These are phyloP conservation scores for Diplodia seriata DNA, from an alignment of 2,329 filamentous ascomycete species.

Conservation along the genomic window DNA sequence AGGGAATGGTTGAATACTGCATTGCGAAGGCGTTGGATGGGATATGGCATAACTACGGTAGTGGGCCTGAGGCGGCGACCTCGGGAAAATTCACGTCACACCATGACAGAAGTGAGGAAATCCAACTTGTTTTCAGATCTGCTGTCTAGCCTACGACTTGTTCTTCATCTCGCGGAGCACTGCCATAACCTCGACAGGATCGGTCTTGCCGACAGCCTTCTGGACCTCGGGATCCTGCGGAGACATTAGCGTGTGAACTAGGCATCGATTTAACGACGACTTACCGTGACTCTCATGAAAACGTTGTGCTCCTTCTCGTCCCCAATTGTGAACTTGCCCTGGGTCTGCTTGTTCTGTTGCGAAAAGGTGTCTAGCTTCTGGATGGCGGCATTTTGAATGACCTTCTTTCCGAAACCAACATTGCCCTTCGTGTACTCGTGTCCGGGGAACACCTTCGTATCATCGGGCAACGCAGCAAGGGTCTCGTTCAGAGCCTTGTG, in stretches of 20 bases:
- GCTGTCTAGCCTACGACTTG: conserved; percentile 30
- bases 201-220: conserved; percentile 79
- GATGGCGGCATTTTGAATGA: conserved; percentile 74
- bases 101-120: background rate
- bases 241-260: conserved; percentile 44
- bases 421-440: conserved; percentile 99
- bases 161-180: conserved; percentile 92
- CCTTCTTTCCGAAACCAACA: conserved; percentile 82
- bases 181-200: conserved; percentile 83
- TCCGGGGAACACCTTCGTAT: conserved; percentile 91
- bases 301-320: conserved; percentile 98
- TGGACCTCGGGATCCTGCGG: conserved; percentile 77
- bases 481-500: conserved; percentile 88
- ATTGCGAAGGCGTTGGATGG: conserved; percentile 15
- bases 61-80: background rate
- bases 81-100: background rate
- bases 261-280: background rate
- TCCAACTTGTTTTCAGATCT: background rate
- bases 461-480: conserved; percentile 79
- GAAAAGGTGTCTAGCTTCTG: conserved; percentile 80
- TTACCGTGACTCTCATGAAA: conserved; percentile 80
- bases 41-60: background rate
- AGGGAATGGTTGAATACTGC: background rate
- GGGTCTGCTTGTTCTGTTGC: conserved; percentile 81
- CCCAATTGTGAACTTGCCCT: conserved; percentile 94